phyloP scores from a whole-genome alignment of 2,329 filamentous ascomycete species.

The Biscogniauxia mediterranea region DNA sequence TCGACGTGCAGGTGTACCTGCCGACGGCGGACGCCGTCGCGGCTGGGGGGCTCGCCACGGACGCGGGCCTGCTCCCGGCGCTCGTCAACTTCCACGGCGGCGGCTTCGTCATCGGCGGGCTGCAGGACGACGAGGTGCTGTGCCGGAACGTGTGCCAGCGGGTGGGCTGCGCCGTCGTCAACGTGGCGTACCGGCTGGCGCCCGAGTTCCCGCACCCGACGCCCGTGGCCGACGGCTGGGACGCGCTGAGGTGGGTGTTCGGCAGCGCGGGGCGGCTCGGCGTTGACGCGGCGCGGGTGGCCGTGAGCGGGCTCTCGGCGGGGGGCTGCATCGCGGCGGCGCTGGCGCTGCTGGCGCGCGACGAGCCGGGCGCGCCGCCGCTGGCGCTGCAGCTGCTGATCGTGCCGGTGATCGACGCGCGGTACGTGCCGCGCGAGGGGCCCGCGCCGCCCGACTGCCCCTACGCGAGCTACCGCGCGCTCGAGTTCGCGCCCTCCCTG shows the following conservation, averaged over 20 bases:
- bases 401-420: conserved; percentile 35
- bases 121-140: conserved; percentile 49
- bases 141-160: conserved; percentile 46
- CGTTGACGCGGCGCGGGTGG: conserved; percentile 26
- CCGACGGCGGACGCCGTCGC: conserved; percentile 33
- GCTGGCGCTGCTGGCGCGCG: conserved; percentile 24
- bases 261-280: conserved; percentile 29
- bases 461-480: conserved; percentile 33
- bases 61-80: conserved; percentile 41
- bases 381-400: conserved; percentile 35
- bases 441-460: conserved; percentile 25
- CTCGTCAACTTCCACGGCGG: conserved; percentile 51
- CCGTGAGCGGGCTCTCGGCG: conserved; percentile 26
- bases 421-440: conserved; percentile 33
- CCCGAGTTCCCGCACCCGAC: conserved; percentile 50
- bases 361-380: conserved; percentile 28
- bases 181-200: conserved; percentile 51
- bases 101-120: conserved; percentile 48
- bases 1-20: conserved; percentile 43
- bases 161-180: conserved; percentile 45
- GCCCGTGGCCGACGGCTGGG: conserved; percentile 47
- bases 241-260: conserved; percentile 41
- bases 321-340: conserved; percentile 30
- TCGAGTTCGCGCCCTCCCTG: conserved; percentile 35
- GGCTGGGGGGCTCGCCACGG: conserved; percentile 15